Base-by-base conservation (phyloP, 345 rosid species). In the Salix caprea region DNA sequence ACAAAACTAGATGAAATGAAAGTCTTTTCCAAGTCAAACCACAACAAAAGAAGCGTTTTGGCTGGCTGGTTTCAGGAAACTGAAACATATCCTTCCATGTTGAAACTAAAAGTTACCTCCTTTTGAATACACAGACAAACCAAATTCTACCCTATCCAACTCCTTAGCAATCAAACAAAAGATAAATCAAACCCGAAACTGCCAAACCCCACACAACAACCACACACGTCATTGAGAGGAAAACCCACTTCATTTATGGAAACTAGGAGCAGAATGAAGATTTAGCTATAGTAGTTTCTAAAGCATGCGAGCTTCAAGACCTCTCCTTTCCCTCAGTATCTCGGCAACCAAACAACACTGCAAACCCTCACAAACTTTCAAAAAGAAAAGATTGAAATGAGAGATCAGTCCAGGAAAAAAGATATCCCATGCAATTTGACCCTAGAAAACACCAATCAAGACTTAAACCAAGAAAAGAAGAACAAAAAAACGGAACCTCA, bases 371-470 rank as follows among this genome's bases (percentile, higher is more conserved):
- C 70, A 65, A 56, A 58, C 65, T 23, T 69, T 23, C 30, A 62
- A 4, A 23, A 5, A 58, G 28, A 23, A 58, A 23, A 9, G 14
- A 23, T 58, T 23, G 64, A 58, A 58, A 58, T 23, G 64, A 58
- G 64, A 58, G 64, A 58, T 58, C 64, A 58, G 24, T 58, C 28
- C 62, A 56, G 23, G 28, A n/a, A 56, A 56, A 46, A 9, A n/a
- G 24, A 56, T 2, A 56, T 56, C 62, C 64, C 23, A 58, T 46
- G 24, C 12, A 76, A 77, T 65, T 72, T 48, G 70, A 62, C 78
- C 65, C 15, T 62, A 24, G 14, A 66, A 71, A 46, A 69, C 79
- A 73, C 76, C 69, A 72, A 50, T 12, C 72, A 65, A 46, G 72
- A 65, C 48, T 70, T 14, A 40, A 26, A 62, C 44, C 67, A 71